Evolutionary conservation across 2,329 filamentous ascomycete species (phyloP), one percentile per base, ranked within the genome.

Genomic region (Fusarium sp.): DNA sequence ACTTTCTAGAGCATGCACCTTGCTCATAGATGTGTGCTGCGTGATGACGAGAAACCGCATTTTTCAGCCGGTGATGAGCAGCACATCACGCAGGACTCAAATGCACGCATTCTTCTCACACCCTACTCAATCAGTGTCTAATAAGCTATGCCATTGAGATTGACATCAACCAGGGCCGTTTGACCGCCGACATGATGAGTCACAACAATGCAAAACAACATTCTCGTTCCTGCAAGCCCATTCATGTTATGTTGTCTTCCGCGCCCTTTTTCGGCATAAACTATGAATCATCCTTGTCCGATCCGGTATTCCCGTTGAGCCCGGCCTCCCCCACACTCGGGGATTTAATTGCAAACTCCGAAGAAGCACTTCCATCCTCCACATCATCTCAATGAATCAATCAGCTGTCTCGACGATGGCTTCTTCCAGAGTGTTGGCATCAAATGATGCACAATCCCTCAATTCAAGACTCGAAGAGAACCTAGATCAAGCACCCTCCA

Each of bases 281-380:
- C 20, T 36, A 8, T 56, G 51, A 56, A 20, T 56, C 51, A 33
- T 33, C 27, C 27, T n/a, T 53, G 46, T 56, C 51, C 8, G 20
- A 36, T 56, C 49, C 49, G 46, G 6, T 51, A 31, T 51, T 51
- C 46, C 46, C 46, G 46, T 51, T 22, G 12, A 8, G 14, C 14
- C 22, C 14, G 46, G 16, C 4, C n/a, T 55, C 31, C 49, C 49
- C 49, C 49, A 12, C 12, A 12, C 12, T 10, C 27, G 20, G 51
- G 29, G n/a, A 56, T 24, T 35, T 24, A 56, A 22, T 11, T 2
- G 3, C 51, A 6, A 36, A 56, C 29, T 10, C 51, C 31, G 14
- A 24, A 24, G 8, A 17, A 14, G 11, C 10, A 53, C 27, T 14
- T 27, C 7, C 27, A 8, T 20, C n/a, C 2, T 53, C 4, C 27